phyloP scores from a whole-genome alignment of 352 stramenopile genomes.

The Globisporangium solare region DNA sequence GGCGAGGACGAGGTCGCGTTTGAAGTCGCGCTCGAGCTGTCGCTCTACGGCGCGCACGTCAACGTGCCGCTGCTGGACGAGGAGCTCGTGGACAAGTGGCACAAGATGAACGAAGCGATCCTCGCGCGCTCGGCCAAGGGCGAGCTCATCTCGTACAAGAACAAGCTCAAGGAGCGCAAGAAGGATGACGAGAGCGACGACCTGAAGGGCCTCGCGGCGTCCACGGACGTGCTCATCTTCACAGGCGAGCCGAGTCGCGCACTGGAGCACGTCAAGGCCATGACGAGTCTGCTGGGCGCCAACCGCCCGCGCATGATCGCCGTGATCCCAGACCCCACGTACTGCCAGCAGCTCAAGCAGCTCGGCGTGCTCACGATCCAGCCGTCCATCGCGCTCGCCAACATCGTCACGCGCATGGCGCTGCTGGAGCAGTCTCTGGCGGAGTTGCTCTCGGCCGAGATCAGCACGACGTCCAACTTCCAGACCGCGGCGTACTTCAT shows the following conservation, averaged over 20 bases:
- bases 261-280: slow-evolving; percentile 42
- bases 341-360: slow-evolving; percentile 35
- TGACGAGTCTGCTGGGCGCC: slow-evolving; percentile 33
- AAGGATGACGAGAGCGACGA: slow-evolving; percentile 18
- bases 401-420: slow-evolving; percentile 60
- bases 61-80: slow-evolving; percentile 58
- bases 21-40: slow-evolving; percentile 56
- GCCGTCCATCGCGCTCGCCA: slow-evolving; percentile 54
- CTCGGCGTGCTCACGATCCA: slow-evolving; percentile 57
- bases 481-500: slow-evolving; percentile 54
- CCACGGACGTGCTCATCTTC: slow-evolving; percentile 59
- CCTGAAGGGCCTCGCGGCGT: slow-evolving; percentile 29
- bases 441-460: slow-evolving; percentile 33
- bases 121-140: slow-evolving; percentile 41
- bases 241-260: slow-evolving; percentile 42
- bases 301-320: slow-evolving; percentile 54
- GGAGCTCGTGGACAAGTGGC: slow-evolving; percentile 51
- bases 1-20: slow-evolving; percentile 61
- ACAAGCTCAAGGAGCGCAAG: slow-evolving; percentile 40
- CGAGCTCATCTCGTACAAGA: slow-evolving; percentile 66
- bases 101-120: slow-evolving; percentile 52
- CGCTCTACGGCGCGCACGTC: slow-evolving; percentile 55
- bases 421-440: slow-evolving; percentile 39
- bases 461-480: slow-evolving; percentile 39
- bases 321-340: slow-evolving; percentile 33